Conservation (phyloP, 352 stramenopile species). For the Phytophthora hybrid region DNA sequence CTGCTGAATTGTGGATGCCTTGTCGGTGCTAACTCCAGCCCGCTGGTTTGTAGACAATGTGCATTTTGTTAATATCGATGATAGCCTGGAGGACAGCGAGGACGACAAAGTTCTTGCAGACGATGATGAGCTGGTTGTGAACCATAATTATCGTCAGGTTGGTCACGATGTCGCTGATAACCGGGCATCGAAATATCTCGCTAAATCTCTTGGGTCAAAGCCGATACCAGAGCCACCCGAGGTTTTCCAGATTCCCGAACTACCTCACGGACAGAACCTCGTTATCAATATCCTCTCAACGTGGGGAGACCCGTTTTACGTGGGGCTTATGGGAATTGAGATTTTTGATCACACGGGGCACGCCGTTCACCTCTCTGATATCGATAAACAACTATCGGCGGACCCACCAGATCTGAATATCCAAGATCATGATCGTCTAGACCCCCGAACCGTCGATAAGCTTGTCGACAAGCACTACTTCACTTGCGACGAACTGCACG, state of each 20-base stretch:
- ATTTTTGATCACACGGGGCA: constrained; percentile 88
- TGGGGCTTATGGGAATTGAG: constrained; percentile 91
- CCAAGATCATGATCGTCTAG: constrained; percentile 73
- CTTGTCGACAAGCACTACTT: constrained; percentile 90
- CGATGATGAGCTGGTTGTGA: too few relatives aligned
- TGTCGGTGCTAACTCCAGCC: not conserved
- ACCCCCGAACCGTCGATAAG: constrained; percentile 89
- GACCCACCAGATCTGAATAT: constrained; percentile 88
- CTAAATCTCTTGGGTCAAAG: too few relatives aligned
- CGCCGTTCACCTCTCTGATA: constrained; percentile 61
- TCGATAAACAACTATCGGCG: constrained; percentile 78
- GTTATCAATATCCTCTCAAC: too few relatives aligned
- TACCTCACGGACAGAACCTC: too few relatives aligned
- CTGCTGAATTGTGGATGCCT: not conserved
- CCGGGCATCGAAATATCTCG: too few relatives aligned
- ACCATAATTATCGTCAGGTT: too few relatives aligned
- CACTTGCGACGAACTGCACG: constrained; percentile 90
- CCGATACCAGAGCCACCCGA: too few relatives aligned
- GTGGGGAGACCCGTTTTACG: constrained; percentile 93
- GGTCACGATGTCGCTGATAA: too few relatives aligned
- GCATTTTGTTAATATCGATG: too few relatives aligned
- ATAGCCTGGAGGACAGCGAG: too few relatives aligned
- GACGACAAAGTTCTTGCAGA: too few relatives aligned
- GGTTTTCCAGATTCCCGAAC: too few relatives aligned
- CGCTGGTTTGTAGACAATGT: constrained; percentile 48